These are phyloP conservation scores for Coniochaeta sp. DNA, from an alignment of 2,329 filamentous ascomycete species.

Conservation along the genomic window DNA sequence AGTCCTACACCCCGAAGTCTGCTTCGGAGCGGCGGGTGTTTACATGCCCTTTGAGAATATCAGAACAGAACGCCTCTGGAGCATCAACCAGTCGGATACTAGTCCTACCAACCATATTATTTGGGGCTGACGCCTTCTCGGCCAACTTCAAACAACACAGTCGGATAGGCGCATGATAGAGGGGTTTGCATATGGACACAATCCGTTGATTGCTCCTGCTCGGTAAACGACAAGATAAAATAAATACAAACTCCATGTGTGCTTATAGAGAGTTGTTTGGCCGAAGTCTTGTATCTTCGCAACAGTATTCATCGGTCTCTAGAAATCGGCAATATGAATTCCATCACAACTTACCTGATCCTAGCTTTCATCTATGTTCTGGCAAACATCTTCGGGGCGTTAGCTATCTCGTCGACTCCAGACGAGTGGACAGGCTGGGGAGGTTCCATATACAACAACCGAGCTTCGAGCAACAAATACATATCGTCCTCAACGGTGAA, in stretches of 20 bases:
- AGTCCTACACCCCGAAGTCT: background rate
- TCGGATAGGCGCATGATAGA: background rate
- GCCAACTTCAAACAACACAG: background rate
- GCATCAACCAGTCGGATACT: background rate
- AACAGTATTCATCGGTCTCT: background rate
- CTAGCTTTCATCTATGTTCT: background rate
- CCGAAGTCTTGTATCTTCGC: background rate
- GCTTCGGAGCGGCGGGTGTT: background rate
- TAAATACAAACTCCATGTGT: background rate
- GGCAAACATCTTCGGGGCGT: background rate
- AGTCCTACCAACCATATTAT: background rate
- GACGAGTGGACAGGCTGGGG: slow-evolving; percentile 13
- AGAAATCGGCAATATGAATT: background rate
- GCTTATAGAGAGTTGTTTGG: background rate
- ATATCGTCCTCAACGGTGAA: slow-evolving; percentile 7
- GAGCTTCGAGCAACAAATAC: slow-evolving; percentile 7
- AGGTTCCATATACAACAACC: slow-evolving; percentile 11
- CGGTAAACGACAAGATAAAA: background rate
- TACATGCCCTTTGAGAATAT: background rate
- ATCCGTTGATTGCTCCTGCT: background rate
- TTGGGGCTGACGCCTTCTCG: background rate
- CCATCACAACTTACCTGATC: background rate
- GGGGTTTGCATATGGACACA: background rate
- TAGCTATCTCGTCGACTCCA: background rate
- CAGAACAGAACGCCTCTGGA: background rate